Conservation (phyloP, 2,329 filamentous ascomycete genomes). For the Talaromyces sp. region DNA sequence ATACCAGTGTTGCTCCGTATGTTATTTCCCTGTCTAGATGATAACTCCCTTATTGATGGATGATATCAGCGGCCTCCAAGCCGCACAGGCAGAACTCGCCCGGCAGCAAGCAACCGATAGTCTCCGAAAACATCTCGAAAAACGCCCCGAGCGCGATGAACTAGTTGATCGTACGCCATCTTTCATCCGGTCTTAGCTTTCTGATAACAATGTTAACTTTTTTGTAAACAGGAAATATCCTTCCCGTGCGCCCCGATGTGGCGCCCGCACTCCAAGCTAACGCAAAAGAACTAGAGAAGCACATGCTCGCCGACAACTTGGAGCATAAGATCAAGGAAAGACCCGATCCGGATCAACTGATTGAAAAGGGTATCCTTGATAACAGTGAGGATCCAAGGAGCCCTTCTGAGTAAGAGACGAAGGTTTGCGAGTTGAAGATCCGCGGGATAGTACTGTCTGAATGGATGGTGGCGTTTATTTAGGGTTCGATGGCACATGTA, state of each 20-base stretch:
- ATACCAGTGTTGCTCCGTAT: slow-evolving; percentile 65
- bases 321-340: slow-evolving; percentile 82
- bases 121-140: slow-evolving; percentile 62
- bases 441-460: slow-evolving; percentile 4
- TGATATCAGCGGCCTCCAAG: slow-evolving; percentile 58
- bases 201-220: not conserved
- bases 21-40: not conserved
- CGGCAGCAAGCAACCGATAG: slow-evolving; percentile 61
- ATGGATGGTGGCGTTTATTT: slow-evolving; percentile 6
- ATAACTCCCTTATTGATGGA: not conserved
- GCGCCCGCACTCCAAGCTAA: slow-evolving; percentile 76
- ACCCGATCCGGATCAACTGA: slow-evolving; percentile 70
- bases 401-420: slow-evolving; percentile 11
- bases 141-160: slow-evolving; percentile 66
- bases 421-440: not conserved
- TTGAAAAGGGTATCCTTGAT: slow-evolving; percentile 75
- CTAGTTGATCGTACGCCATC: slow-evolving; percentile 69
- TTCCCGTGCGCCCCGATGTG: slow-evolving; percentile 67
- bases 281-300: slow-evolving; percentile 79
- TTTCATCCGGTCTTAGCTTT: not conserved
- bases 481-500: not conserved
- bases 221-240: slow-evolving; percentile 68
- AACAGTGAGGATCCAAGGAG: slow-evolving; percentile 54
- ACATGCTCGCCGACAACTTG: slow-evolving; percentile 81
- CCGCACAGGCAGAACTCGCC: slow-evolving; percentile 60